Base-by-base conservation (phyloP, 2,329 filamentous ascomycete species). In the Aspergillus phoenicis region DNA sequence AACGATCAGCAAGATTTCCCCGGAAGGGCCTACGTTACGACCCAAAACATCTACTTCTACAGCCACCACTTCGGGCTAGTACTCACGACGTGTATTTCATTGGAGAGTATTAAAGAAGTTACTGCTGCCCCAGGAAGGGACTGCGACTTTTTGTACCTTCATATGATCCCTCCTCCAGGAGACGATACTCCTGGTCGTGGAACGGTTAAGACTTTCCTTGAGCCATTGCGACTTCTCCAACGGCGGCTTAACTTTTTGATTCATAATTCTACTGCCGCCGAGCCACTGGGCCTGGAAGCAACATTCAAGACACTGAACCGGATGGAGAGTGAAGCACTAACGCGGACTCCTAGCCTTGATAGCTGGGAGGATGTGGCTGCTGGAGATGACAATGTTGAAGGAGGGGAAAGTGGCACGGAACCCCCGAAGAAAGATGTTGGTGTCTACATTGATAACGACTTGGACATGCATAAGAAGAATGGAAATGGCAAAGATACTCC, bases 31-130 rank as follows among this genome's bases (percentile, higher is more conserved):
- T 99, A 96, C 74, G 88, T 97, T 62, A 98, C 94, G 0, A 84
- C 89, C 0, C 88, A 89, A 63, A 90, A 93, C 65, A 88, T 99
- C 74, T 98, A 96, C 76, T 98, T 99, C 73, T 99, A 97, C 77
- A 96, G 93, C 69, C 91, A 98, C 71, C 91, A 97, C 72, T 88
- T 97, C 74, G 95, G 95, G 5, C 84, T 99, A 5, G 90, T 98
- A 0, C 83, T 97, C 38, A 91, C 94, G 1, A 94, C 93, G 54
- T 86, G 86, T 15, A 86, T 96, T 54, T 87, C 84, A 58, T 82
- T 99, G 60, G 85, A 88, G 58, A 87, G 85, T 20, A 91, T 99
- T 59, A 87, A 87, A 8, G 95, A 98, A 76, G 91, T 98, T 45
- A 97, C 92, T 24, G 91, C 91, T 39, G 92, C 92, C 2, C 89